Conservation (phyloP, 495 filamentous ascomycete genomes). For the Aspergillus taichungensis region DNA sequence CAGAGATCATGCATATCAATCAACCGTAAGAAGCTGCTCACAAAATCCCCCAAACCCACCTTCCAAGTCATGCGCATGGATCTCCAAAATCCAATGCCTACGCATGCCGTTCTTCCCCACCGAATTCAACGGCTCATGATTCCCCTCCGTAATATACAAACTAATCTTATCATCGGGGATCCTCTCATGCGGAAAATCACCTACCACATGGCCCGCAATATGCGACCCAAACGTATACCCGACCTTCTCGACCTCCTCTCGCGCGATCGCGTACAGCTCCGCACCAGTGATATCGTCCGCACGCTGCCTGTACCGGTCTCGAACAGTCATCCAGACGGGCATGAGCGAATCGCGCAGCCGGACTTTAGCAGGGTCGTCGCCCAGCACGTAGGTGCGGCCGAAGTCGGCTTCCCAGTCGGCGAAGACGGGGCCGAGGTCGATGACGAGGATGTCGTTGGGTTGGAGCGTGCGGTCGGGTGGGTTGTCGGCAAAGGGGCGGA, state of each 20-base stretch:
- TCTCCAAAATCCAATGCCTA: conserved; percentile 44
- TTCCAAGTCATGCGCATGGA: conserved; percentile 36
- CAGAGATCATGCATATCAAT: too few species aligned
- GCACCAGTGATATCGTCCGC: conserved; percentile 34
- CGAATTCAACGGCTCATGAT: conserved; percentile 26
- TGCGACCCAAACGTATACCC: conserved; percentile 36
- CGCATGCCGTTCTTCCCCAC: conserved; percentile 30
- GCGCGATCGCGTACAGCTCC: conserved; percentile 30
- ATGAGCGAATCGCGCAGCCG: conserved; percentile 35
- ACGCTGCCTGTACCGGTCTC: conserved; percentile 21
- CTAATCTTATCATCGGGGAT: conserved; percentile 36
- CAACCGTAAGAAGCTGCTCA: conserved; percentile 38
- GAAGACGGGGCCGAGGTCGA: conserved; percentile 44
- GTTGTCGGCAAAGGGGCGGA: conserved; percentile 37
- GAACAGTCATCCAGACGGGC: conserved; percentile 33
- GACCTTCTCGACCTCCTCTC: conserved; percentile 13
- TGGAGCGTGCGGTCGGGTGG: conserved; percentile 40
- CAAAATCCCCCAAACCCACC: conserved; percentile 31
- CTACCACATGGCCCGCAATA: conserved; percentile 39
- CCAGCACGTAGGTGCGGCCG: conserved; percentile 40
- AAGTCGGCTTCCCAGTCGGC: conserved; percentile 46
- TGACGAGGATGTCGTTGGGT: conserved; percentile 39
- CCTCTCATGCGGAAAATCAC: conserved; percentile 37
- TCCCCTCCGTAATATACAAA: conserved; percentile 36
- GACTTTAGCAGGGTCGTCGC: conserved; percentile 35